phyloP scores from a whole-genome alignment of 2,329 filamentous ascomycete genomes.

The Colletotrichum australisinense region DNA sequence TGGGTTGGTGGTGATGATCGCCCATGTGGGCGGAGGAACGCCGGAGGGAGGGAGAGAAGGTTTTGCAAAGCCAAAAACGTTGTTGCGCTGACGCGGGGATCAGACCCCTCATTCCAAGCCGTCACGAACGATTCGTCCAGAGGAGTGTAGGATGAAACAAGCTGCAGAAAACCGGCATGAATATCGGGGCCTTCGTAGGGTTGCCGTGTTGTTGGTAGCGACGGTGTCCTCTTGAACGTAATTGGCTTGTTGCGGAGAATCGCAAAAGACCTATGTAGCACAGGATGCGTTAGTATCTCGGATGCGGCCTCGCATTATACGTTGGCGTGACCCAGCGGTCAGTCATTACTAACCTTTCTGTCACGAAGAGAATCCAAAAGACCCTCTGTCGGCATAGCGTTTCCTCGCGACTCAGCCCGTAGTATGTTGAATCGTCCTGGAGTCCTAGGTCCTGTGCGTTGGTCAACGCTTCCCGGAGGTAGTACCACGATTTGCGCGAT shows the following conservation, averaged over 20 bases:
- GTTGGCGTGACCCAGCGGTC: too few relatives aligned
- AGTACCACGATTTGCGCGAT: conserved; percentile 71
- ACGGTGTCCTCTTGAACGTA: conserved; percentile 69
- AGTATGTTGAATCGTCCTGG: conserved; percentile 68
- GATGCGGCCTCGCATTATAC: background rate
- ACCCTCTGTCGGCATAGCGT: conserved; percentile 64
- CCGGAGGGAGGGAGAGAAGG: conserved; percentile 45
- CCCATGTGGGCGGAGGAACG: conserved; percentile 42
- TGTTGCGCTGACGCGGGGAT: conserved; percentile 46
- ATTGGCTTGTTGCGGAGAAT: conserved; percentile 73
- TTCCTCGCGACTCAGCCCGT: conserved; percentile 59
- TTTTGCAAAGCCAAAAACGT: conserved; percentile 50
- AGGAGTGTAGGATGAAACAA: conserved; percentile 70
- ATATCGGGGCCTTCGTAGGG: conserved; percentile 64
- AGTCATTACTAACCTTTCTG: conserved; percentile 60
- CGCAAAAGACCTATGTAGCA: conserved; percentile 65
- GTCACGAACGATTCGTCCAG: conserved; percentile 73
- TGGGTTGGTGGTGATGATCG: conserved; percentile 44
- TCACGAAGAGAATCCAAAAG: conserved; percentile 73
- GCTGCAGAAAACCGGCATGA: conserved; percentile 68
- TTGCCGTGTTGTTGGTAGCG: conserved; percentile 62
- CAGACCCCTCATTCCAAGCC: conserved; percentile 70
- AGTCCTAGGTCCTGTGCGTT: conserved; percentile 68
- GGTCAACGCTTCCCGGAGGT: conserved; percentile 70
- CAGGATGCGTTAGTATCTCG: conserved; percentile 1